phyloP scores from a whole-genome alignment of 148 eudicot species.

The Persicaria tinctoria region DNA sequence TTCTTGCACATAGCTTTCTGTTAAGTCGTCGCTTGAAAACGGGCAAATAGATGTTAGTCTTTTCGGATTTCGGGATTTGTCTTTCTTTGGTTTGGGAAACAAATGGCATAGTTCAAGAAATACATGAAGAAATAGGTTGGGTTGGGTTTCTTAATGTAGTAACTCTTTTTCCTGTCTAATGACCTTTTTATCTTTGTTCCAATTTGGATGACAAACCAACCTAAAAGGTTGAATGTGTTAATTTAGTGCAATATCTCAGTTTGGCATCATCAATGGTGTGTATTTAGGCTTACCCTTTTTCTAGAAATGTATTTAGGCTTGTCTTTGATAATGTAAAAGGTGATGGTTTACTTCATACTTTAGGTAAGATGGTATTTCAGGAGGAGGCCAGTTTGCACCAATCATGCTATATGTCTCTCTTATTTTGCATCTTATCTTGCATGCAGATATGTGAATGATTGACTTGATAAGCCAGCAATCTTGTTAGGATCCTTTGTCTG shows the following conservation, averaged over 20 bases:
- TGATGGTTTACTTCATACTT: neutral
- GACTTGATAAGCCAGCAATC: neutral
- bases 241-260: conserved; percentile 8
- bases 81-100: conserved; percentile 4
- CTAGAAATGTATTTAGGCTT: neutral
- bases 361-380: neutral
- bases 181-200: neutral
- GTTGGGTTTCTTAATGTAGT: neutral
- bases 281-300: neutral
- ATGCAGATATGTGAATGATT: conserved; percentile 3
- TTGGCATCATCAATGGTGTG: neutral
- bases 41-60: conserved; percentile 1
- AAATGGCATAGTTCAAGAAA: conserved; percentile 7
- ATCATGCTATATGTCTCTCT: neutral
- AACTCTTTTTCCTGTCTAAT: neutral
- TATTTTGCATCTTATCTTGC: neutral
- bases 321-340: no score
- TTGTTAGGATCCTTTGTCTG: neutral
- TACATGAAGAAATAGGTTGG: conserved; percentile 8
- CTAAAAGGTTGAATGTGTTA: conserved; percentile 7
- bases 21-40: conserved; percentile 7
- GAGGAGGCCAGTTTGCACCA: neutral
- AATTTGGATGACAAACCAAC: neutral
- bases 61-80: conserved; percentile 4
- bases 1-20: conserved; percentile 13